Evolutionary conservation across 2,329 filamentous ascomycete genomes (phyloP), one percentile per base, ranked within the genome.

Genomic region (Cladobotryum mycophilum): DNA sequence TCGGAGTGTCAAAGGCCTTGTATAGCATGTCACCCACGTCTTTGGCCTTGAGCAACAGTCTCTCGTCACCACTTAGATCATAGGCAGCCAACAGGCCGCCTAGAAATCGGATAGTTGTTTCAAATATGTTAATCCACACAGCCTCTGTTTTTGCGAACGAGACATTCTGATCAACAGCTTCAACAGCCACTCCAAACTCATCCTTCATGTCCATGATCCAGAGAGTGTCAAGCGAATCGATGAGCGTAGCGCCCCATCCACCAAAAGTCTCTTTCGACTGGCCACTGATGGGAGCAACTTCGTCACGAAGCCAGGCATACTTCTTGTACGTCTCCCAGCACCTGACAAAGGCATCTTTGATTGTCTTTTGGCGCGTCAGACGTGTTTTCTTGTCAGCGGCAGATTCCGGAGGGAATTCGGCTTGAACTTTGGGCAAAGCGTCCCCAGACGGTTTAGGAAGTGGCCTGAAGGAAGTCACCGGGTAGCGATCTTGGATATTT

Each of bases 101-200:
- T 0, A 88, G 73, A 60, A 87, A 88, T 37, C 85, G 77, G 52
- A 88, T 87, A 6, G 77, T 86, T 1, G 82, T 86, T 65, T 88
- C 85, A 53, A 88, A 88, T 0, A 86, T 70, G 55, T 85, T 86
- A 56, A 87, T 78, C 37, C 76, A 55, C 13, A 51, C 36, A n/a
- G 60, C 55, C 1, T 65, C 64, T 0, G 79, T 78, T 2, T 67
- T 74, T 2, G 77, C 75, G 61, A 86, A 88, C 61, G 85, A 81
- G 48, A 88, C 80, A 55, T 59, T 58, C 13, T 76, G 69, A 45
- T 45, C 18, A 4, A 81, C 76, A 1, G 78, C 80, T 48, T 73
- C 68, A 3, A 84, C 79, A 2, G 84, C 84, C 55, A 79, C 73
- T 30, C 79, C 73, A 59, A 88, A 88, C 52, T 88, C 84, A 1